These are phyloP conservation scores for Hypoxylon trugodes DNA, from an alignment of 495 filamentous ascomycete species.

Conservation along the genomic window DNA sequence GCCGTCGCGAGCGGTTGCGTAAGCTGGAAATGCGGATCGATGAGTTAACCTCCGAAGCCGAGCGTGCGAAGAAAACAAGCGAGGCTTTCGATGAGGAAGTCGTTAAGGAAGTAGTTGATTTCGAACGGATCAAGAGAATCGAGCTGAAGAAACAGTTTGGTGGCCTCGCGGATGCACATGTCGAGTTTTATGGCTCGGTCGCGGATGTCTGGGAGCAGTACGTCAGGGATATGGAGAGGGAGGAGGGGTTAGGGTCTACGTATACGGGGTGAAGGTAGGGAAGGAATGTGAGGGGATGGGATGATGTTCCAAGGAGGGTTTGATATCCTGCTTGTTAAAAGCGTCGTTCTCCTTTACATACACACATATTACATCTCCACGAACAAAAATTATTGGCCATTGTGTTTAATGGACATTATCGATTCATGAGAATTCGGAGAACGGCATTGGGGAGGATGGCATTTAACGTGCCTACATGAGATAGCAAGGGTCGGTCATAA, in stretches of 20 bases:
- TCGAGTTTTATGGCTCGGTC: slow-evolving; percentile 82
- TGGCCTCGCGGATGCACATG: slow-evolving; percentile 82
- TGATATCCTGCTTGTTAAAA: no score
- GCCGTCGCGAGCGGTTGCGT: slow-evolving; percentile 81
- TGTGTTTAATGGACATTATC: no score
- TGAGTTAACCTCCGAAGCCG: slow-evolving; percentile 85
- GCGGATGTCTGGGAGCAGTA: slow-evolving; percentile 91
- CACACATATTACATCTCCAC: no score
- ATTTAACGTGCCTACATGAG: no score
- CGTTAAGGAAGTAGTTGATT: slow-evolving; percentile 88
- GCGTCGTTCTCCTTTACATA: no score
- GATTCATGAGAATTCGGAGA: no score
- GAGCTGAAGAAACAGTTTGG: slow-evolving; percentile 92
- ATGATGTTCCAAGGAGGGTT: no score
- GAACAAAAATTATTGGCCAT: no score
- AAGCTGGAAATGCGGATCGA: slow-evolving; percentile 93
- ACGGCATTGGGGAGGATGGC: no score
- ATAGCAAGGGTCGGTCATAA: no score
- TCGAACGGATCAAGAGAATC: slow-evolving; percentile 92
- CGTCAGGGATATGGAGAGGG: slow-evolving; percentile 84
- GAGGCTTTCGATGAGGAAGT: slow-evolving; percentile 96
- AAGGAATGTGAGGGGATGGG: not conserved
- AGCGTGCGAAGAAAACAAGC: slow-evolving; percentile 79
- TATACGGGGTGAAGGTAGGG: slow-evolving; percentile 12
- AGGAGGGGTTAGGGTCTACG: slow-evolving; percentile 49